A percentile compares a stretch with the other conserved stretches of the same genome.
phyloP scores from a whole-genome alignment of 345 rosid species.

The Microthlaspi erraticum region DNA sequence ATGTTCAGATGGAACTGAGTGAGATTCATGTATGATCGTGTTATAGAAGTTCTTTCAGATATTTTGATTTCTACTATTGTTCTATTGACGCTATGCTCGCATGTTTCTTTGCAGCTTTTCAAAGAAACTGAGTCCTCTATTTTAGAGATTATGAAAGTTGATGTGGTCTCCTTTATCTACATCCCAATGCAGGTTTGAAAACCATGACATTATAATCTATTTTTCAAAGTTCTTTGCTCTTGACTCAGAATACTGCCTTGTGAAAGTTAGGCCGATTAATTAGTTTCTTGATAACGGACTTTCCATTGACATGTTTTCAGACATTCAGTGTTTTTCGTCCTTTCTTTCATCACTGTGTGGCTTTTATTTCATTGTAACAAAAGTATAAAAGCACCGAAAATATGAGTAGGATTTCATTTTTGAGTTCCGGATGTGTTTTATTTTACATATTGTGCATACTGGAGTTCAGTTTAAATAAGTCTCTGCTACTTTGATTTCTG shows the following conservation, averaged over 20 bases:
- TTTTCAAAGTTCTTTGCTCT: constrained; percentile 3
- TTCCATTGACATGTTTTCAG: constrained; percentile 2
- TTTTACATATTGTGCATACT: neutral
- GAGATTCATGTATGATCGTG: constrained; percentile 83
- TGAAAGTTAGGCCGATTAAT: constrained; percentile 23
- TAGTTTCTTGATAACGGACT: constrained; percentile 18
- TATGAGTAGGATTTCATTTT: constrained; percentile 1
- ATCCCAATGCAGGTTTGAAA: constrained; percentile 72
- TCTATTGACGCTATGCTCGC: constrained; percentile 33
- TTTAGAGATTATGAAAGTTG: constrained; percentile 91
- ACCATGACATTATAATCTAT: constrained; percentile 34
- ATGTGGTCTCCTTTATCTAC: constrained; percentile 75
- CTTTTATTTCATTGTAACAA: neutral
- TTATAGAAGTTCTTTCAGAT: constrained; percentile 33
- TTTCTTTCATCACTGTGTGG: constrained; percentile 13
- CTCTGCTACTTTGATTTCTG: neutral
- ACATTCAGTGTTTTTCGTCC: neutral
- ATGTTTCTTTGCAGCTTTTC: constrained; percentile 68
- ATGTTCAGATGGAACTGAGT: constrained; percentile 84
- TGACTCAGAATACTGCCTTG: constrained; percentile 29
- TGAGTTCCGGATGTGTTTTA: neutral
- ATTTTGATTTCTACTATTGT: constrained; percentile 33
- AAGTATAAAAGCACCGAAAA: neutral
- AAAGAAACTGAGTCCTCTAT: constrained; percentile 79
- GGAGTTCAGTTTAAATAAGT: constrained; percentile 6